A percentile compares a stretch with the other conserved stretches of the same genome.
Conservation (phyloP, 306 rosid genomes). For the Prunus fruticosa region DNA sequence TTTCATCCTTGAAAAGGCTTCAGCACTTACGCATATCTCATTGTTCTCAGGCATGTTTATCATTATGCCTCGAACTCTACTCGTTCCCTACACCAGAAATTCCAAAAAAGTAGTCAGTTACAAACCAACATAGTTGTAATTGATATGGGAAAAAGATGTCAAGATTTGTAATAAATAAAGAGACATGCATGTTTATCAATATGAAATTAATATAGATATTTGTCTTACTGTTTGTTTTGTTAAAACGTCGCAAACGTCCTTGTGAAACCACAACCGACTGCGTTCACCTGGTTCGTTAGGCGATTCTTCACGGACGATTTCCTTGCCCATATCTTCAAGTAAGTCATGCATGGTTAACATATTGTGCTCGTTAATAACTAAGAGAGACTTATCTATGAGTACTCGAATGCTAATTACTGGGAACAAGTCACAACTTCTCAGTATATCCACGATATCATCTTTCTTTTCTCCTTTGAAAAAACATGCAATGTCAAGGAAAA, state of each 20-base stretch:
- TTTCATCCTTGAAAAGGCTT: slow-evolving; percentile 28
- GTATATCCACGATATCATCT: background rate
- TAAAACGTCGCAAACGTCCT: slow-evolving; percentile 24
- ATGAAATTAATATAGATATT: background rate
- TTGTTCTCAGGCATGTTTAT: slow-evolving; percentile 10
- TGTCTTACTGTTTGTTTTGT: slow-evolving; percentile 1
- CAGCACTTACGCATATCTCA: slow-evolving; percentile 16
- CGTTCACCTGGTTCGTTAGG: slow-evolving; percentile 26
- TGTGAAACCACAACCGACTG: slow-evolving; percentile 31
- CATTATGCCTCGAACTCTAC: background rate
- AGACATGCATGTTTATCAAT: too few relatives aligned
- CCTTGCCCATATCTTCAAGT: background rate
- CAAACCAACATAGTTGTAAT: too few relatives aligned
- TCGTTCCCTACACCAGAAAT: background rate
- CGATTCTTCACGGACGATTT: background rate
- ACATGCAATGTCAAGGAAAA: background rate
- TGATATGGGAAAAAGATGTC: too few relatives aligned
- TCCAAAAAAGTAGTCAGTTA: too few relatives aligned
- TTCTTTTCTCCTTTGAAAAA: background rate
- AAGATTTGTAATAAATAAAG: too few relatives aligned
- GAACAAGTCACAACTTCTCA: background rate
- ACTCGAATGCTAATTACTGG: background rate
- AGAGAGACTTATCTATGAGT: background rate
- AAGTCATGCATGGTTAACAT: background rate
- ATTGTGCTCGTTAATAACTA: background rate